Evolutionary conservation across 1,284 basidiomycete genomes (phyloP).

Genomic region (Puccinia hordei): DNA sequence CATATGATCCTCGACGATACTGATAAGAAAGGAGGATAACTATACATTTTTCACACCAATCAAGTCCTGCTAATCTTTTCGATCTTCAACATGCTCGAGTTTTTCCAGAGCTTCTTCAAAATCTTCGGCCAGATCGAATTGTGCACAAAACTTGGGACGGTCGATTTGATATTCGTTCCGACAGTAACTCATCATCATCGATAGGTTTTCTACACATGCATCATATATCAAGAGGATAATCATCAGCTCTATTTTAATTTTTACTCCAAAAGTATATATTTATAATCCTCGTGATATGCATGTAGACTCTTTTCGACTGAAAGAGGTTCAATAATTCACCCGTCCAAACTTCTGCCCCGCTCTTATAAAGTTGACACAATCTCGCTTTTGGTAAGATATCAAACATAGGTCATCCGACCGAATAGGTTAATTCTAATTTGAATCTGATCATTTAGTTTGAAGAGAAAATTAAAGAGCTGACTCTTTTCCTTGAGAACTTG

Average conservation of each 20-base stretch:
- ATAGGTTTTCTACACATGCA: constrained; percentile 31
- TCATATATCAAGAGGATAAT: not conserved
- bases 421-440: too few species aligned
- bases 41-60: too few species aligned
- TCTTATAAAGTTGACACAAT: constrained; percentile 32
- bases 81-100: not conserved
- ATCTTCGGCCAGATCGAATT: constrained; percentile 31
- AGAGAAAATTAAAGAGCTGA: not conserved
- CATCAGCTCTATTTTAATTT: not conserved
- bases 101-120: constrained; percentile 33
- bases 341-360: constrained; percentile 48
- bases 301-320: not conserved
- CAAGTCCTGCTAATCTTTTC: not conserved
- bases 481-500: constrained; percentile 37
- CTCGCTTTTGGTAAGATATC: constrained; percentile 14
- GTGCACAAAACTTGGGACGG: constrained; percentile 21
- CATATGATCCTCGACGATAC: too few species aligned
- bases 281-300: not conserved
- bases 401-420: not conserved
- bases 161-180: constrained; percentile 41
- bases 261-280: not conserved
- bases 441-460: not conserved
- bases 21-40: too few species aligned
- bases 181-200: constrained; percentile 37
- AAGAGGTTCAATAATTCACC: constrained; percentile 11